Percentiles rank a stretch among this genome's conserved stretches.
phyloP scores from a whole-genome alignment of 257 asterid genomes.

The Gardenia jasminoides region DNA sequence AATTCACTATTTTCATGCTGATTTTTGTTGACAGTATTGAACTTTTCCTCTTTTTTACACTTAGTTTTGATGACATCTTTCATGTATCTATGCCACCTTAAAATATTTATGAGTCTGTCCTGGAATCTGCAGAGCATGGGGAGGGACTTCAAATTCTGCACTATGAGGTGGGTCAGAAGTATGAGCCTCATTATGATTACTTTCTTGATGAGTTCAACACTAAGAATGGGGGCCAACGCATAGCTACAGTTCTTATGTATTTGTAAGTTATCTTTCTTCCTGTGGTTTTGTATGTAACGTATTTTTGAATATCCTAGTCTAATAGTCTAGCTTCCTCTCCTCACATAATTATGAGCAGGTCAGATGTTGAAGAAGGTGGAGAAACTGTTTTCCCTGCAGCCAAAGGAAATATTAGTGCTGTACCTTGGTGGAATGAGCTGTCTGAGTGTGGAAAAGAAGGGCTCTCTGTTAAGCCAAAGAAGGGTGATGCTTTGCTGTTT shows the following conservation, averaged over 20 bases:
- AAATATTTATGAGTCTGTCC: slow-evolving; percentile 19
- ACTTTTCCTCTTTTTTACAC: background rate
- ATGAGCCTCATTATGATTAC: slow-evolving; percentile 94
- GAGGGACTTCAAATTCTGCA: slow-evolving; percentile 97
- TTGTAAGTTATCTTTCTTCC: slow-evolving; percentile 56
- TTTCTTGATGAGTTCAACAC: slow-evolving; percentile 82
- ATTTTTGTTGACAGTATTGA: background rate
- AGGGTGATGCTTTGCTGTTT: slow-evolving; percentile 96
- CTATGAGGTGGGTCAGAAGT: slow-evolving; percentile 95
- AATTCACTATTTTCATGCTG: background rate
- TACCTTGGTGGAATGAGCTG: slow-evolving; percentile 94
- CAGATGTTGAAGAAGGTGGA: slow-evolving; percentile 99
- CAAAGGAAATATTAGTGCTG: slow-evolving; percentile 72
- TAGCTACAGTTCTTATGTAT: slow-evolving; percentile 96
- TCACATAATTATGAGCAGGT: slow-evolving; percentile 41
- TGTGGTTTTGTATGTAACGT: slow-evolving; percentile 2
- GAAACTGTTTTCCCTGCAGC: slow-evolving; percentile 98
- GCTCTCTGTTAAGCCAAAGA: slow-evolving; percentile 88
- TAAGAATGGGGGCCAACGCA: slow-evolving; percentile 91
- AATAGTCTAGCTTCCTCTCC: background rate
- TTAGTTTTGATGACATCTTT: background rate
- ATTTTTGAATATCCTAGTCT: background rate
- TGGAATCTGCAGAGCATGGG: slow-evolving; percentile 68
- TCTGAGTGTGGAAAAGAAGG: slow-evolving; percentile 94
- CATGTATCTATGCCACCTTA: slow-evolving; percentile 6